A percentile compares a stretch with the other conserved stretches of the same genome.
These are phyloP conservation scores for Oldenlandia corymbosa DNA, from an alignment of 257 asterid species.

Conservation along the genomic window DNA sequence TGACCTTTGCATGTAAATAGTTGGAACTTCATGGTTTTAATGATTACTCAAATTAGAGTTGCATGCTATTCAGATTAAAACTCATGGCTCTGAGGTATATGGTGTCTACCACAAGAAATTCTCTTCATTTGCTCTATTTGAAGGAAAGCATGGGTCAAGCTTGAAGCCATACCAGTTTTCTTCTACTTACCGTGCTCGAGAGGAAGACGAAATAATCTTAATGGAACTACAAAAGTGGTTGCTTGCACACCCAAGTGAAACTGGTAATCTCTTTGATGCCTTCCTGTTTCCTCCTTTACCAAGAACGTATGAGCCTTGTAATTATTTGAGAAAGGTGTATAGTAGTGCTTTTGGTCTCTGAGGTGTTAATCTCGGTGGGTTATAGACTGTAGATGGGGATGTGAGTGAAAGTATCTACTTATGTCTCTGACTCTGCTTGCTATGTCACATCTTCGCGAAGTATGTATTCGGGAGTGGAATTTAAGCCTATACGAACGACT, in stretches of 20 bases:
- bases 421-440: neutral
- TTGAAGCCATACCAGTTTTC: conserved; percentile 60
- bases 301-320: neutral
- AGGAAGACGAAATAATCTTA: conserved; percentile 42
- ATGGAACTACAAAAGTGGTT: conserved; percentile 46
- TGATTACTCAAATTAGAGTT: neutral
- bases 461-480: neutral
- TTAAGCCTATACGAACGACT: neutral
- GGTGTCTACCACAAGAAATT: conserved; percentile 57
- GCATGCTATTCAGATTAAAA: conserved; percentile 40
- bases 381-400: neutral
- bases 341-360: neutral
- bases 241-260: conserved; percentile 32
- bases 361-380: neutral
- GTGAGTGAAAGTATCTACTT: neutral
- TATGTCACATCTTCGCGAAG: neutral
- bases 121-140: conserved; percentile 71
- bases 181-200: conserved; percentile 39
- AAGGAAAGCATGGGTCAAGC: conserved; percentile 34
- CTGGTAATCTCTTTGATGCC: conserved; percentile 20
- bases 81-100: conserved; percentile 42
- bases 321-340: neutral
- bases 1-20: neutral
- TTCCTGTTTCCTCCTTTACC: conserved; percentile 4
- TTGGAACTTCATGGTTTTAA: neutral